These are phyloP conservation scores for Gaeumannomyces sp. DNA, from an alignment of 2,329 filamentous ascomycete genomes.

Conservation along the genomic window DNA sequence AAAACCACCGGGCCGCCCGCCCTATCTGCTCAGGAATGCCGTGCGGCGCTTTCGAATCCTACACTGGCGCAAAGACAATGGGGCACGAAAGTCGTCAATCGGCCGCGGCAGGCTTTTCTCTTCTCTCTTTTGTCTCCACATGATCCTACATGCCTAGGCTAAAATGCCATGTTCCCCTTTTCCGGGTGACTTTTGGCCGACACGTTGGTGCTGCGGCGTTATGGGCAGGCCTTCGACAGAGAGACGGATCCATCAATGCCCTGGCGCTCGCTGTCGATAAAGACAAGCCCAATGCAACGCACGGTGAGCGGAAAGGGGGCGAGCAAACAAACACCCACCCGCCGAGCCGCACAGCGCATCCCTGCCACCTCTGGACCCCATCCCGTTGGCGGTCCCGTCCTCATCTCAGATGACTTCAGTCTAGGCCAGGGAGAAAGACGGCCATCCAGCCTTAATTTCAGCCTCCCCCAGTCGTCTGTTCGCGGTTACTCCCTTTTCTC, in stretches of 20 bases:
- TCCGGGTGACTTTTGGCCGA: neutral
- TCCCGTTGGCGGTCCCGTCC: neutral
- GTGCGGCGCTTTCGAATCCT: neutral
- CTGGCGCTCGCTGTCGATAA: neutral
- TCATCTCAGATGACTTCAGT: neutral
- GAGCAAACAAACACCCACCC: neutral
- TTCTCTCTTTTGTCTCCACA: neutral
- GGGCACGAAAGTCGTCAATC: too few species aligned
- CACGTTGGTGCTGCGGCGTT: neutral
- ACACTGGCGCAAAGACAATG: neutral
- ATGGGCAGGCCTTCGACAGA: neutral
- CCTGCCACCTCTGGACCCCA: neutral
- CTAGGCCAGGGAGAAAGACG: neutral
- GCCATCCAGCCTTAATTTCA: neutral
- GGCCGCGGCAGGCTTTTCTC: neutral
- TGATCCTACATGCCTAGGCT: neutral
- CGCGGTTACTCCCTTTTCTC: neutral
- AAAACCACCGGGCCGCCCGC: neutral
- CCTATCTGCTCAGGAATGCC: neutral
- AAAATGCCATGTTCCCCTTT: neutral
- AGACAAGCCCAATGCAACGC: neutral
- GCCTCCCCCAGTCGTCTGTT: slow-evolving; percentile 7
- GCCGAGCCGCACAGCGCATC: neutral
- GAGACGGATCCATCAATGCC: neutral
- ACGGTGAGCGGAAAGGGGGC: neutral